A percentile compares a stretch with the other conserved stretches of the same genome.
These are phyloP conservation scores for Suhomyces faveliae DNA, from an alignment of 805 yeast genomes.

Conservation along the genomic window DNA sequence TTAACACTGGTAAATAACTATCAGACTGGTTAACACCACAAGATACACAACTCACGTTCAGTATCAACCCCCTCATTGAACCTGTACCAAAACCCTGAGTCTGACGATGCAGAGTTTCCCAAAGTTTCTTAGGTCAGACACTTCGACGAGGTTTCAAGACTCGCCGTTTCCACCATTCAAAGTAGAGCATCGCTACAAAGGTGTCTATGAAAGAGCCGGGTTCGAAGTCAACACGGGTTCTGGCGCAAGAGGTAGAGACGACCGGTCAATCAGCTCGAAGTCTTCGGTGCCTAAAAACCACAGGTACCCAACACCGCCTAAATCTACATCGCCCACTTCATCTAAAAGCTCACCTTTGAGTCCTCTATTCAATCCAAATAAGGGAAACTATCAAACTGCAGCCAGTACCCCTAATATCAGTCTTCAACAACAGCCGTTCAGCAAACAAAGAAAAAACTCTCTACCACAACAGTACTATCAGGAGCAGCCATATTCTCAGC, in stretches of 20 bases:
- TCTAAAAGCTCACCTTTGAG: conserved; percentile 9
- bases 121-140: conserved; percentile 15
- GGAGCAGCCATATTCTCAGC: too few species aligned
- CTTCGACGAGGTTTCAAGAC: conserved; percentile 29
- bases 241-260: conserved; percentile 6
- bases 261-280: conserved; percentile 9
- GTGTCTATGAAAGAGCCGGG: conserved; percentile 82
- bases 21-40: not conserved
- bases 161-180: conserved; percentile 72
- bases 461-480: not conserved
- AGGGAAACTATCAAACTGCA: conserved; percentile 6
- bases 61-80: too few species aligned
- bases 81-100: too few species aligned
- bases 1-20: not conserved
- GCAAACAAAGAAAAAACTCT: conserved; percentile 1
- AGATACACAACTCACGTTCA: too few species aligned
- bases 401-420: conserved; percentile 8
- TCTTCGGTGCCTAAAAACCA: not conserved
- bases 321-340: conserved; percentile 11
- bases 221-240: conserved; percentile 47
- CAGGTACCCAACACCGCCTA: conserved; percentile 11
- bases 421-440: conserved; percentile 1
- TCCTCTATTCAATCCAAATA: conserved; percentile 1
- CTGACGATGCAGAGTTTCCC: conserved; percentile 20
- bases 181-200: conserved; percentile 57